Evolutionary conservation across 2,329 filamentous ascomycete genomes (phyloP).

Genomic region (Paradendryphiella salina): DNA sequence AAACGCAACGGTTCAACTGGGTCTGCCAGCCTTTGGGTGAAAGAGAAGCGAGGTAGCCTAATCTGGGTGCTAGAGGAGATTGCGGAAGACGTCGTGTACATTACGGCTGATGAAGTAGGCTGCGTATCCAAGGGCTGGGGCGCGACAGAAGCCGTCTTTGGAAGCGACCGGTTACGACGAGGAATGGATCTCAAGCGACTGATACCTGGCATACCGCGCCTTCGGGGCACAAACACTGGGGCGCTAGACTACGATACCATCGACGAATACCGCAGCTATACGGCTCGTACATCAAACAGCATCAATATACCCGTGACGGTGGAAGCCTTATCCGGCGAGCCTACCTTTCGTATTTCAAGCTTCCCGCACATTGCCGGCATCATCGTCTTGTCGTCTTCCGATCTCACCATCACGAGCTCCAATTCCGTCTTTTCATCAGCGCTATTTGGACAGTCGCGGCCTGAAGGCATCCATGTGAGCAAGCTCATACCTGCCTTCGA

Average conservation of each 20-base stretch:
- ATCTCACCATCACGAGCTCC: slow-evolving; percentile 81
- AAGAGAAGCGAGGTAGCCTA: slow-evolving; percentile 89
- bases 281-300: slow-evolving; percentile 74
- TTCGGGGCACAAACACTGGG: slow-evolving; percentile 70
- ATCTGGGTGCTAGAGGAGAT: slow-evolving; percentile 99
- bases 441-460: slow-evolving; percentile 84
- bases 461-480: slow-evolving; percentile 77
- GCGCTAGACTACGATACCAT: slow-evolving; percentile 79
- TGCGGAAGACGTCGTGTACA: slow-evolving; percentile 82
- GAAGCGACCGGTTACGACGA: slow-evolving; percentile 65
- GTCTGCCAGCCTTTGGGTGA: slow-evolving; percentile 96
- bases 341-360: slow-evolving; percentile 82
- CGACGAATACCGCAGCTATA: slow-evolving; percentile 74
- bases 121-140: slow-evolving; percentile 70
- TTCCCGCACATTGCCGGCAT: slow-evolving; percentile 98
- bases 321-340: slow-evolving; percentile 68
- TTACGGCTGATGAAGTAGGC: slow-evolving; percentile 78
- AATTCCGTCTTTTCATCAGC: slow-evolving; percentile 94
- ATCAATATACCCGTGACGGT: slow-evolving; percentile 85
- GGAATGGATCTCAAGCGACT: slow-evolving; percentile 77
- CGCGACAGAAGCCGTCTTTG: slow-evolving; percentile 86
- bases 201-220: slow-evolving; percentile 78
- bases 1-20: slow-evolving; percentile 92
- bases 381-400: slow-evolving; percentile 81
- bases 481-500: slow-evolving; percentile 86